phyloP scores from a whole-genome alignment of 345 rosid genomes.

The Firmiana major region DNA sequence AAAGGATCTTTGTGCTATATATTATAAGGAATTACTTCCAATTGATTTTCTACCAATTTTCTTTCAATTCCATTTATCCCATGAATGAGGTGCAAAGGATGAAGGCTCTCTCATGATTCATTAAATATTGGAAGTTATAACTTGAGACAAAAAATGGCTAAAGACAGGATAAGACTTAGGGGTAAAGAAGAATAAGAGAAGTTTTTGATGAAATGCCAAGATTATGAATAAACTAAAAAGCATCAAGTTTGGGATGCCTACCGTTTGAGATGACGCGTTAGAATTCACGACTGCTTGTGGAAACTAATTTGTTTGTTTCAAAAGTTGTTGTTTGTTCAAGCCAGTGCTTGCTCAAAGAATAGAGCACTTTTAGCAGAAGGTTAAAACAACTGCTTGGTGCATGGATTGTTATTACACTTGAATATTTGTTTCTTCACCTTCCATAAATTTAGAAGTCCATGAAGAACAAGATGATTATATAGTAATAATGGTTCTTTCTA shows the following conservation, averaged over 20 bases:
- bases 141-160: background rate
- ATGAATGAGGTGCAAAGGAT: background rate
- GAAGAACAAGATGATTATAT: background rate
- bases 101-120: background rate
- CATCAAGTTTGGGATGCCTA: background rate
- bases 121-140: background rate
- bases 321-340: background rate
- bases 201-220: background rate
- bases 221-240: background rate
- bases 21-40: background rate
- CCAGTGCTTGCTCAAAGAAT: background rate
- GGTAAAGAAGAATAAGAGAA: background rate
- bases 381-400: background rate
- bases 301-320: background rate
- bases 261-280: background rate
- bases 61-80: background rate
- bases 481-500: background rate
- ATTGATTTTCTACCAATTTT: background rate
- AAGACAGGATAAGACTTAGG: background rate
- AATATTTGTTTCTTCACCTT: background rate
- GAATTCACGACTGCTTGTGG: background rate
- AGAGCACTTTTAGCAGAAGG: background rate
- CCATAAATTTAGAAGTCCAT: background rate
- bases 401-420: background rate
- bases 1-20: background rate